Conservation (phyloP, 805 yeast genomes). For the Spencermartinsiella europaea region DNA sequence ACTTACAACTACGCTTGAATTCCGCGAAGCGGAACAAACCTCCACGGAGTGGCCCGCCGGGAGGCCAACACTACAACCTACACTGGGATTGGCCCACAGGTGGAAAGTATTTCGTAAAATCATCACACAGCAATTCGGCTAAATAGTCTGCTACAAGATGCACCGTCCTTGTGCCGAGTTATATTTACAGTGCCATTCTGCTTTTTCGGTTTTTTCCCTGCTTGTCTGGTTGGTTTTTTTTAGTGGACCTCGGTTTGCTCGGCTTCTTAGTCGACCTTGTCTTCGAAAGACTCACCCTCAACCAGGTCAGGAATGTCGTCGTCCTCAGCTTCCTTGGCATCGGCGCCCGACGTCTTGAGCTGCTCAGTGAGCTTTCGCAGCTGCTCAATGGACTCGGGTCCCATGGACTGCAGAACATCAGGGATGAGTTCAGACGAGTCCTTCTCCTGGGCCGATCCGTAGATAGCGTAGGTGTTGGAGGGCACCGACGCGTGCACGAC, state of each 20-base stretch:
- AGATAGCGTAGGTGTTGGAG: slow-evolving; percentile 88
- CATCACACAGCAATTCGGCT: too few relatives aligned
- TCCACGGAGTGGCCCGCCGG: not conserved
- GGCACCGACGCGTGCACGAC: slow-evolving; percentile 91
- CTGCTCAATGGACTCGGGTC: slow-evolving; percentile 89
- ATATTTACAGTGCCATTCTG: too few relatives aligned
- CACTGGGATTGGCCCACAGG: too few relatives aligned
- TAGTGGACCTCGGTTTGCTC: too few relatives aligned
- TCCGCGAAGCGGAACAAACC: not conserved
- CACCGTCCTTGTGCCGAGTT: too few relatives aligned
- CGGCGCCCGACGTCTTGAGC: slow-evolving; percentile 42
- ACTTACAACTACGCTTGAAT: too few relatives aligned
- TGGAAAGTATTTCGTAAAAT: too few relatives aligned
- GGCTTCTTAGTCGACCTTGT: slow-evolving; percentile 42
- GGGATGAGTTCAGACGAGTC: slow-evolving; percentile 88
- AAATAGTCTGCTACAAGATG: too few relatives aligned
- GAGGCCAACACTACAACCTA: not conserved
- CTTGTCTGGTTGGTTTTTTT: too few relatives aligned
- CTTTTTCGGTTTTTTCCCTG: too few relatives aligned
- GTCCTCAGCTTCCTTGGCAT: slow-evolving; percentile 44
- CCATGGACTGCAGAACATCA: slow-evolving; percentile 90
- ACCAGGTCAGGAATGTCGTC: slow-evolving; percentile 65
- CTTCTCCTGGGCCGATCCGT: slow-evolving; percentile 94
- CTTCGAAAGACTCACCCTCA: slow-evolving; percentile 84
- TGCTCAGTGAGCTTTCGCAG: slow-evolving; percentile 87